Percentiles rank a stretch among this genome's conserved stretches.
These are phyloP conservation scores for Oryza rufipogon DNA, from an alignment of 176 grass and related monocot genomes.

Conservation along the genomic window DNA sequence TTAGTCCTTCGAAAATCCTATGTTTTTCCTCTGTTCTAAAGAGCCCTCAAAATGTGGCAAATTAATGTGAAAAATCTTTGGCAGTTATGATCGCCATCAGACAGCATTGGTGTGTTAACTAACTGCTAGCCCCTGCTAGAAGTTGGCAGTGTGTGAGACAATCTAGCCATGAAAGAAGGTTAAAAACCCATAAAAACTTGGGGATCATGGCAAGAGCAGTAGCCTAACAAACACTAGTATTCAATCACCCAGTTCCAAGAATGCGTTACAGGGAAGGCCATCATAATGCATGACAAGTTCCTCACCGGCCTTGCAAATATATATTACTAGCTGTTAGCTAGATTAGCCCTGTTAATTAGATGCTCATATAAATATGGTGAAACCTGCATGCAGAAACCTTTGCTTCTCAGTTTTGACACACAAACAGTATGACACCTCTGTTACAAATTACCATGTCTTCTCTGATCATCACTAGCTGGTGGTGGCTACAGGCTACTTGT, in stretches of 20 bases:
- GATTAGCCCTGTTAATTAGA: neutral
- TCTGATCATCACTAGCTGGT: constrained; percentile 5
- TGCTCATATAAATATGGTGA: constrained; percentile 41
- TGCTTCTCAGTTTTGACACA: neutral
- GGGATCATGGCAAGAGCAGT: constrained; percentile 52
- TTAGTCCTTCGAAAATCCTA: too few relatives aligned
- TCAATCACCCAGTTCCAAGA: constrained; percentile 39
- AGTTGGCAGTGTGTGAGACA: neutral
- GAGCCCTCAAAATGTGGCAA: too few relatives aligned
- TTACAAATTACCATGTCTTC: neutral
- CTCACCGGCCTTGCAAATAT: neutral
- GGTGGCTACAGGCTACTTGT: neutral
- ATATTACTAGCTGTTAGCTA: neutral
- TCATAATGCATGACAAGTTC: neutral
- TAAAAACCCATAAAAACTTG: constrained; percentile 24
- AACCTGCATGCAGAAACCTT: neutral
- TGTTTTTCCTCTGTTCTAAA: too few relatives aligned
- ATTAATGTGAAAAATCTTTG: too few relatives aligned
- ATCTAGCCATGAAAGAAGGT: constrained; percentile 41
- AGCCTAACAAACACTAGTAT: constrained; percentile 29
- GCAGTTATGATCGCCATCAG: too few relatives aligned
- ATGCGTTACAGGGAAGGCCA: constrained; percentile 4
- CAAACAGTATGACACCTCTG: constrained; percentile 10
- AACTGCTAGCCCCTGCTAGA: neutral
- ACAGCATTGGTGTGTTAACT: neutral